Evolutionary conservation across 164 flowering plant genomes (phyloP).

Genomic region (Liquidambar formosana): DNA sequence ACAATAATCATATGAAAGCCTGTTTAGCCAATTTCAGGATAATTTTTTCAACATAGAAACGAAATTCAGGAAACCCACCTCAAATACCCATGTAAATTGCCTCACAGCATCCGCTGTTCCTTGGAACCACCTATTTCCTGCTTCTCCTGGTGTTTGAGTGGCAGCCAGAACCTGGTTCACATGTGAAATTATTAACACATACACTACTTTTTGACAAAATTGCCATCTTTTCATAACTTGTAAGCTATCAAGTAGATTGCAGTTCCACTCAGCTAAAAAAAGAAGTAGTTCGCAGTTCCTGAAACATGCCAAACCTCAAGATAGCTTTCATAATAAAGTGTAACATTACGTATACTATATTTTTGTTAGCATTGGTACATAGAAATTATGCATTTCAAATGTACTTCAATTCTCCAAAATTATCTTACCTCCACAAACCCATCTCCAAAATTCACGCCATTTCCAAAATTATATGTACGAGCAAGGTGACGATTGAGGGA

Average conservation of each 20-base stretch:
- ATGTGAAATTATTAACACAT: neutral
- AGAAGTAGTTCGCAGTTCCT: too few relatives aligned
- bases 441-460: conserved; percentile 73
- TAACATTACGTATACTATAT: neutral
- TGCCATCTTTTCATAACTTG: neutral
- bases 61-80: conserved; percentile 38
- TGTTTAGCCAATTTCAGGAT: neutral
- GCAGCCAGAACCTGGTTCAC: conserved; percentile 74
- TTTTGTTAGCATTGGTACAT: neutral
- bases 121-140: conserved; percentile 89
- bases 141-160: conserved; percentile 85
- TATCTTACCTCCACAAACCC: conserved; percentile 80
- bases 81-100: conserved; percentile 84
- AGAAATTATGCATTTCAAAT: neutral
- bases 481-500: conserved; percentile 87
- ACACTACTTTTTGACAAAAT: neutral
- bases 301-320: too few relatives aligned
- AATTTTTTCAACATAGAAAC: neutral
- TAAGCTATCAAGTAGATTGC: too few relatives aligned
- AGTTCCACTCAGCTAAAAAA: too few relatives aligned
- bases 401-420: neutral
- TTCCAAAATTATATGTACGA: conserved; percentile 69
- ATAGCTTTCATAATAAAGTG: neutral
- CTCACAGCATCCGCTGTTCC: conserved; percentile 99
- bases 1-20: conserved; percentile 14